Percentiles rank a stretch among this genome's conserved stretches.
phyloP scores from a whole-genome alignment of 306 rosid species.

The Begonia fuchsioides region DNA sequence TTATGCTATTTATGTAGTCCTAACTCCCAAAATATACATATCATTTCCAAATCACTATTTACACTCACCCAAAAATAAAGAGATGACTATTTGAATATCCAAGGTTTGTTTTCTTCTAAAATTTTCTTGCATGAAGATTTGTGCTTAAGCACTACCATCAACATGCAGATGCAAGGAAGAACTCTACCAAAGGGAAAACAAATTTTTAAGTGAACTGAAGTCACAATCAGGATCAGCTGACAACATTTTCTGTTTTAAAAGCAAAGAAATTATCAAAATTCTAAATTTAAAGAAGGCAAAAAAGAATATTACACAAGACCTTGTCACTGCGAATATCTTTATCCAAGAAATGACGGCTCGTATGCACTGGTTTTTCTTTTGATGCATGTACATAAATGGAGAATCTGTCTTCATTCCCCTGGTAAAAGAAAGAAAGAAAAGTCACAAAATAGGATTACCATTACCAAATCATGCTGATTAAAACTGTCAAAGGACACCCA shows the following conservation, averaged over 20 bases:
- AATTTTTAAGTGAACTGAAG: too few relatives aligned
- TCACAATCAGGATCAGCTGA: too few relatives aligned
- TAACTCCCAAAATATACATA: too few relatives aligned
- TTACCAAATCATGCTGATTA: not conserved
- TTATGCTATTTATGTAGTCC: too few relatives aligned
- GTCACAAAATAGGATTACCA: slow-evolving; percentile 12
- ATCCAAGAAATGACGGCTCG: slow-evolving; percentile 62
- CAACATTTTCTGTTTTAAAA: not conserved
- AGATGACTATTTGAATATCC: too few relatives aligned
- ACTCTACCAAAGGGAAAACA: too few relatives aligned
- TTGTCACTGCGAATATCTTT: slow-evolving; percentile 75
- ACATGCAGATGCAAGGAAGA: too few relatives aligned
- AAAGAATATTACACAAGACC: slow-evolving; percentile 27
- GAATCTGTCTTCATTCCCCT: slow-evolving; percentile 98
- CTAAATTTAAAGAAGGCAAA: not conserved
- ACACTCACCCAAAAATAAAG: too few relatives aligned
- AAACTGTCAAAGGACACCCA: not conserved
- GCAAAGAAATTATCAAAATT: not conserved
- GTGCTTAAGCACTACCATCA: too few relatives aligned
- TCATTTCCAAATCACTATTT: too few relatives aligned
- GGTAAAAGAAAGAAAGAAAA: slow-evolving; percentile 21
- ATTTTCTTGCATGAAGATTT: too few relatives aligned
- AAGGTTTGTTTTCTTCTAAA: too few relatives aligned
- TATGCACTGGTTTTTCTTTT: slow-evolving; percentile 65
- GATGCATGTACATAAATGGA: slow-evolving; percentile 95